These are phyloP conservation scores for Beauveria australis DNA, from an alignment of 2,329 filamentous ascomycete genomes.

Conservation along the genomic window DNA sequence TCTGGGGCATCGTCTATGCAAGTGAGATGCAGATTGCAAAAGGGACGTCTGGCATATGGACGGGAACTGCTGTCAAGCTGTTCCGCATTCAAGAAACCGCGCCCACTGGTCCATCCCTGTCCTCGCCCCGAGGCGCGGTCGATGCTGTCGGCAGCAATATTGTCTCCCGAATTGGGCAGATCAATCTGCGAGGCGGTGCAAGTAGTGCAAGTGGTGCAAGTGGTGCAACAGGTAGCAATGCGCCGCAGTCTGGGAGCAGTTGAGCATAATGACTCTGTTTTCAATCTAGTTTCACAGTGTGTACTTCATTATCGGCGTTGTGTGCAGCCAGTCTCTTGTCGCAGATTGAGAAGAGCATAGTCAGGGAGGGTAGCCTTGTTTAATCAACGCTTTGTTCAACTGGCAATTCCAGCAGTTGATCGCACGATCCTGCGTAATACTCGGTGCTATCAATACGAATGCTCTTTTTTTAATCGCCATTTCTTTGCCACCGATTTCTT, in stretches of 20 bases:
- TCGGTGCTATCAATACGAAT: too few species aligned
- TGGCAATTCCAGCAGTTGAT: not conserved
- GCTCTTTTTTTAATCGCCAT: not conserved
- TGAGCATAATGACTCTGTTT: not conserved
- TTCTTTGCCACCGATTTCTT: not conserved
- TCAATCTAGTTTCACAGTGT: not conserved
- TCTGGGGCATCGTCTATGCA: constrained; percentile 90
- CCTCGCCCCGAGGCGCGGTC: constrained; percentile 81
- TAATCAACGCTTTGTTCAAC: not conserved
- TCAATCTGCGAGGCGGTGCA: constrained; percentile 55
- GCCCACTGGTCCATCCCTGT: constrained; percentile 68
- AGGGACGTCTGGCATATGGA: constrained; percentile 90
- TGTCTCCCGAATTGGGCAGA: constrained; percentile 74
- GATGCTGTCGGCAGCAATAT: constrained; percentile 89
- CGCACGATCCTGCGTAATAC: too few species aligned
- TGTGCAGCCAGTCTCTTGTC: not conserved
- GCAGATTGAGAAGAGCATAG: not conserved
- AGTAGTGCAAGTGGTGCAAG: not conserved
- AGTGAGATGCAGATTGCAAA: constrained; percentile 82
- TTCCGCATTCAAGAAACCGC: constrained; percentile 86
- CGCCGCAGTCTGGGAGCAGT: not conserved
- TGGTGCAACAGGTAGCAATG: not conserved
- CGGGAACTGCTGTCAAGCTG: constrained; percentile 76
- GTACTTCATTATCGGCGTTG: not conserved
- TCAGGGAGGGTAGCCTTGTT: not conserved